Conservation (phyloP, 108 stramenopile species). For the Bacterosira constricta region DNA sequence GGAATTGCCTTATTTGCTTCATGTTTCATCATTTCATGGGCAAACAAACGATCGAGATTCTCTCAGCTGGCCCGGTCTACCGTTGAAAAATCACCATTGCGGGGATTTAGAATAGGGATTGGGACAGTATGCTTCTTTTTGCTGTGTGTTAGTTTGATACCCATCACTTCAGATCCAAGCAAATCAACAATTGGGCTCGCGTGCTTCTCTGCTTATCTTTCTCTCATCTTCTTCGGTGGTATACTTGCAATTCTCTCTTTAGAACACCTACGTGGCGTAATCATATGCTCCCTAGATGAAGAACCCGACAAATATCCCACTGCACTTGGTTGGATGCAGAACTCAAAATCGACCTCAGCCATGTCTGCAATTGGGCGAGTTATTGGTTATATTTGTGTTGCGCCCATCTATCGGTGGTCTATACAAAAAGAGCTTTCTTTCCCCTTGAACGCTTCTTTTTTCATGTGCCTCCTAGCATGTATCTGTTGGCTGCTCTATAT, state of each 20-base stretch:
- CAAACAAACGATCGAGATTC: slow-evolving; percentile 29
- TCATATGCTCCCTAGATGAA: neutral
- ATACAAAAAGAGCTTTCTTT: neutral
- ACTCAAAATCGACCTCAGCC: neutral
- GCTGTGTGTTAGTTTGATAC: slow-evolving; percentile 14
- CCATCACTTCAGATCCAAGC: neutral
- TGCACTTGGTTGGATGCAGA: slow-evolving; percentile 11
- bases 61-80: slow-evolving; percentile 29
- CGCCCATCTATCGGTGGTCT: slow-evolving; percentile 14
- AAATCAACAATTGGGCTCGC: slow-evolving; percentile 18
- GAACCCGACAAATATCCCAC: slow-evolving; percentile 4
- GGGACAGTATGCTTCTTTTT: slow-evolving; percentile 24
- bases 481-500: slow-evolving; percentile 14
- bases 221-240: slow-evolving; percentile 10
- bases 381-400: slow-evolving; percentile 10
- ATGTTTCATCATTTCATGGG: slow-evolving; percentile 37
- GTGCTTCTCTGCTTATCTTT: slow-evolving; percentile 3
- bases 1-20: slow-evolving; percentile 44
- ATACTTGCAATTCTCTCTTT: slow-evolving; percentile 11
- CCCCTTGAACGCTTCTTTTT: slow-evolving; percentile 3
- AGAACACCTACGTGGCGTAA: slow-evolving; percentile 6
- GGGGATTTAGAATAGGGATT: slow-evolving; percentile 49
- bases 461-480: slow-evolving; percentile 4
- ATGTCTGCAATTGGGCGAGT: slow-evolving; percentile 2
- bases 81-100: slow-evolving; percentile 40